A percentile compares a stretch with the other conserved stretches of the same genome.
Evolutionary conservation across 306 rosid genomes (phyloP).

Genomic region (Medicago arabica): DNA sequence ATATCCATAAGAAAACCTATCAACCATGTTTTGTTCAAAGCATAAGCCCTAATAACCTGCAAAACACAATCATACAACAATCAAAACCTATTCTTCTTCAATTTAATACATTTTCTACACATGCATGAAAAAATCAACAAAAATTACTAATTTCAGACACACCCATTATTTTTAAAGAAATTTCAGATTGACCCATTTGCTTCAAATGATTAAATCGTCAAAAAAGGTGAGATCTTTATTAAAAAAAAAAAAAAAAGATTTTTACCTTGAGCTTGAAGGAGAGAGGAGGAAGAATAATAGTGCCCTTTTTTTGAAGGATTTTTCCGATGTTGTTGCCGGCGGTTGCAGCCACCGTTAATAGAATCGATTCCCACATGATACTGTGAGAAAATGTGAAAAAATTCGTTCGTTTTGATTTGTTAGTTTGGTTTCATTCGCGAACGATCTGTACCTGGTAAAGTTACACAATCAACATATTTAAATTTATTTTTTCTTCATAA

Average conservation of each 20-base stretch:
- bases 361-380: constrained; percentile 87
- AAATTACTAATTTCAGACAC: constrained; percentile 21
- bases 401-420: neutral
- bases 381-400: constrained; percentile 11
- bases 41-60: constrained; percentile 91
- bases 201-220: constrained; percentile 16
- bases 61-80: constrained; percentile 24
- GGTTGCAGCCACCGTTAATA: constrained; percentile 85
- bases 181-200: constrained; percentile 33
- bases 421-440: neutral
- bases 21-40: constrained; percentile 80
- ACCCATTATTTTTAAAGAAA: constrained; percentile 21
- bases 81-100: neutral
- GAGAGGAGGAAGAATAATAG: constrained; percentile 93
- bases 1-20: constrained; percentile 93
- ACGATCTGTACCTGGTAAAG: neutral
- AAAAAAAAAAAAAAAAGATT: neutral
- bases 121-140: neutral
- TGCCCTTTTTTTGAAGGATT: constrained; percentile 94
- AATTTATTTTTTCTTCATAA: no score
- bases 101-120: constrained; percentile 6
- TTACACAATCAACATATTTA: neutral
- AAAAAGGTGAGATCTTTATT: constrained; percentile 22
- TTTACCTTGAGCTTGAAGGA: constrained; percentile 84
- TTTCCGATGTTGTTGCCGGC: constrained; percentile 99